Percentiles rank a stretch among this genome's conserved stretches.
phyloP scores from a whole-genome alignment of 2,329 filamentous ascomycete species.

The Aspergillus sojae region DNA sequence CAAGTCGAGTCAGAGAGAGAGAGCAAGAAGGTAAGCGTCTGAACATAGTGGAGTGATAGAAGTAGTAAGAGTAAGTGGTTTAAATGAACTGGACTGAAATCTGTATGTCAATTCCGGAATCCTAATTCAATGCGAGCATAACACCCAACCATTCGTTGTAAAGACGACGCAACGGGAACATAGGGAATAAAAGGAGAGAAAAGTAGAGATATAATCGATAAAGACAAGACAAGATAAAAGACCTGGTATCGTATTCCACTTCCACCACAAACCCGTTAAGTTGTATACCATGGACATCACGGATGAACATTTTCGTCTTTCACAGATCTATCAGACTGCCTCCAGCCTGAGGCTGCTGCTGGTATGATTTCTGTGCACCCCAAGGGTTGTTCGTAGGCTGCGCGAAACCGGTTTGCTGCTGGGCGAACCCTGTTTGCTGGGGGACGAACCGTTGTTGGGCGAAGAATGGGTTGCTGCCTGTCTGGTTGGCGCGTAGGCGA shows the following conservation, averaged over 20 bases:
- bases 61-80: not conserved
- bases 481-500: conserved; percentile 67
- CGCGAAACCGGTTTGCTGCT: conserved; percentile 50
- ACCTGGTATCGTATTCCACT: conserved; percentile 20
- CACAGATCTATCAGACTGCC: conserved; percentile 67
- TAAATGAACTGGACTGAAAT: conserved; percentile 12
- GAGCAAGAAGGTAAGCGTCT: not conserved
- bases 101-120: not conserved
- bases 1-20: not conserved
- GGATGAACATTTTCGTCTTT: not conserved
- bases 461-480: conserved; percentile 88
- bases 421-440: conserved; percentile 48
- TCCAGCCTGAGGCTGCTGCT: conserved; percentile 48
- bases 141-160: conserved; percentile 4
- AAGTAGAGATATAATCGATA: not conserved
- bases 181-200: conserved; percentile 6
- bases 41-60: not conserved
- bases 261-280: not conserved
- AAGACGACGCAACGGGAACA: not conserved
- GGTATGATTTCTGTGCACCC: conserved; percentile 51
- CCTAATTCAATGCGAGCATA: conserved; percentile 5
- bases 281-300: not conserved
- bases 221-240: conserved; percentile 7
- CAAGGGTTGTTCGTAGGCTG: conserved; percentile 58
- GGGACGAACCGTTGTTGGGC: conserved; percentile 59